phyloP scores from a whole-genome alignment of 2,329 filamentous ascomycete species.

The Aureobasidium sp. region DNA sequence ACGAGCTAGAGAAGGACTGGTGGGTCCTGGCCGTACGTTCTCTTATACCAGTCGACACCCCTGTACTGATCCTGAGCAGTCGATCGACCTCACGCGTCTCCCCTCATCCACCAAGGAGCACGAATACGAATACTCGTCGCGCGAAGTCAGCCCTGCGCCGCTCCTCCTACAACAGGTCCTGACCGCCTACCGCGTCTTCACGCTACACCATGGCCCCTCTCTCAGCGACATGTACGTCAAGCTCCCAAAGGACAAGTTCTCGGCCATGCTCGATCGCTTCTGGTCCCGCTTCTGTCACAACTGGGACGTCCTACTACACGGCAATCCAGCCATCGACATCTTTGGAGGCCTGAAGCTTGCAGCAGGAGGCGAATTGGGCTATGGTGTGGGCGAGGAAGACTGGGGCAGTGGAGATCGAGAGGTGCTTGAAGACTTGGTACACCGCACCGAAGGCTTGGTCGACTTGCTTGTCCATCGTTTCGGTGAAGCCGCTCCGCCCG shows the following conservation, averaged over 20 bases:
- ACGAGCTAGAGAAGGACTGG: slow-evolving; percentile 86
- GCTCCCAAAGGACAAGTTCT: slow-evolving; percentile 60
- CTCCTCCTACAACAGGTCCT: slow-evolving; percentile 74
- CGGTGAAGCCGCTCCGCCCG: slow-evolving; percentile 46
- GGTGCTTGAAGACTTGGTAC: slow-evolving; percentile 81
- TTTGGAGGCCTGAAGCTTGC: slow-evolving; percentile 83
- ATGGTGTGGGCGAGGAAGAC: slow-evolving; percentile 93
- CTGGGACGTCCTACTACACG: slow-evolving; percentile 88
- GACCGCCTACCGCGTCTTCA: slow-evolving; percentile 75
- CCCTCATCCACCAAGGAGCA: slow-evolving; percentile 37
- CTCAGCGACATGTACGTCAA: slow-evolving; percentile 64
- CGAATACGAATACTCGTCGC: slow-evolving; percentile 67
- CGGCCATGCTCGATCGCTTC: slow-evolving; percentile 65
- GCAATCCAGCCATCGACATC: slow-evolving; percentile 74
- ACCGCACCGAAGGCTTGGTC: slow-evolving; percentile 72
- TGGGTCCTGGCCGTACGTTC: slow-evolving; percentile 81
- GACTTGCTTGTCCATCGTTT: slow-evolving; percentile 86
- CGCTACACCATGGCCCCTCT: slow-evolving; percentile 77
- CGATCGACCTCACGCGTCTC: slow-evolving; percentile 72
- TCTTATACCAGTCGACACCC: not conserved
- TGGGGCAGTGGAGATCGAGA: slow-evolving; percentile 89
- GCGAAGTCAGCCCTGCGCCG: slow-evolving; percentile 77
- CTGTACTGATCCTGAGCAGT: slow-evolving; percentile 41
- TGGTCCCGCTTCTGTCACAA: slow-evolving; percentile 63
- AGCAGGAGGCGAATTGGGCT: slow-evolving; percentile 81